Conservation (phyloP, 2,329 filamentous ascomycete species). For the Pleomassaria siparia region DNA sequence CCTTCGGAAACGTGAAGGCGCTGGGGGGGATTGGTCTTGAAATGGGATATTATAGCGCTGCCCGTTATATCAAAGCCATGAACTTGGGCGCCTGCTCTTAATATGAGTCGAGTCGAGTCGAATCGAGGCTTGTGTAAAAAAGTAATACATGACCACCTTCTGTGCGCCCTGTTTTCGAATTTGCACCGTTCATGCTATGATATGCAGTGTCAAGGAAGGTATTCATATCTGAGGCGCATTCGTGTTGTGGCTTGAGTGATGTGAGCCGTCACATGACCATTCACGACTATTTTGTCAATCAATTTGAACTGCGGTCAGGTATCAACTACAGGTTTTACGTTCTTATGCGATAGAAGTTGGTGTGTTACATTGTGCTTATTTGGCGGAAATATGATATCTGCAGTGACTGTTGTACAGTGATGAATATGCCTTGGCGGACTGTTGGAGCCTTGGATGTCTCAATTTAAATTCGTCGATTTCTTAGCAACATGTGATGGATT, state of each 20-base stretch:
- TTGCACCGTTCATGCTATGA: not conserved
- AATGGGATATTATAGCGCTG: slow-evolving; percentile 4
- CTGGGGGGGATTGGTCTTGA: slow-evolving; percentile 12
- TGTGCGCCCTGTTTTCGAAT: not conserved
- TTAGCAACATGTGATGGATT: too few species aligned
- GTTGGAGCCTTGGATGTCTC: not conserved
- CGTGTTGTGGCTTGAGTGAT: not conserved
- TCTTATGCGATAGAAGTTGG: too few species aligned
- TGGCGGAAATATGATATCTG: too few species aligned
- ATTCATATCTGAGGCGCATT: not conserved
- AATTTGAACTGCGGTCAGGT: not conserved
- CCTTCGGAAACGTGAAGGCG: slow-evolving; percentile 2
- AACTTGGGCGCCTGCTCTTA: slow-evolving; percentile 6
- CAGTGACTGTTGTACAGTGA: too few species aligned
- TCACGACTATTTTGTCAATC: not conserved
- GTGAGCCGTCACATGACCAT: not conserved
- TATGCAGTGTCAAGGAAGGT: not conserved
- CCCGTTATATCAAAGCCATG: slow-evolving; percentile 9
- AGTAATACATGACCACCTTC: slow-evolving; percentile 5
- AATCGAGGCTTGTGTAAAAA: slow-evolving; percentile 7
- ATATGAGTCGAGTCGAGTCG: slow-evolving; percentile 6
- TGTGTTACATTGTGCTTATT: too few species aligned
- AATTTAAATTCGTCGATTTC: too few species aligned
- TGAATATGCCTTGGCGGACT: not conserved
- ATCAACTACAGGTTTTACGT: not conserved